Percentiles rank a stretch among this genome's conserved stretches.
Conservation (phyloP, 805 yeast species). For the Yamadazyma akitaensis region DNA sequence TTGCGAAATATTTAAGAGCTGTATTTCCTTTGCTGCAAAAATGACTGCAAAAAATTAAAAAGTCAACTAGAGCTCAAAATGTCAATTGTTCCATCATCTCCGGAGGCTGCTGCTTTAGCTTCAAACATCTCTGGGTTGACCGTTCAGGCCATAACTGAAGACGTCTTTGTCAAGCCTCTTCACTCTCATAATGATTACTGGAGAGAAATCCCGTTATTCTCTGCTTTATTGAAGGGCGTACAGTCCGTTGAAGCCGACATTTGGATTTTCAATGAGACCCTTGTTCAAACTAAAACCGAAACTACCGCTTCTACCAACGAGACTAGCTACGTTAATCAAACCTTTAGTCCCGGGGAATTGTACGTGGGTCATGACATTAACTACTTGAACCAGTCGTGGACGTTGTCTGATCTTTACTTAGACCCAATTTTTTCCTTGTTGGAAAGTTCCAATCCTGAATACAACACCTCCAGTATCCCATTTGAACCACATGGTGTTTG, state of each 20-base stretch:
- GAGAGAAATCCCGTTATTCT: constrained; percentile 55
- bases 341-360: constrained; percentile 26
- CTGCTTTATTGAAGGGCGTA: constrained; percentile 56
- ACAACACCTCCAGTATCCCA: constrained; percentile 15
- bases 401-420: constrained; percentile 50
- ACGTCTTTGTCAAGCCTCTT: constrained; percentile 41
- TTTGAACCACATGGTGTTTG: constrained; percentile 25
- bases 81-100: constrained; percentile 3
- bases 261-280: constrained; percentile 45
- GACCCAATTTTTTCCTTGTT: constrained; percentile 49
- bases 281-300: constrained; percentile 26
- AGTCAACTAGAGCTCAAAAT: not conserved
- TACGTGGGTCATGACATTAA: constrained; percentile 62
- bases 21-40: not conserved
- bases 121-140: constrained; percentile 6
- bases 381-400: constrained; percentile 43
- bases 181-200: constrained; percentile 75
- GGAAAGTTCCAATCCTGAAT: constrained; percentile 43
- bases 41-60: not conserved
- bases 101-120: not conserved
- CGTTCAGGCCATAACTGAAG: constrained; percentile 29
- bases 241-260: constrained; percentile 65
- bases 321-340: constrained; percentile 11
- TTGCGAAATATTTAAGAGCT: not conserved
- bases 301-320: constrained; percentile 18